Evolutionary conservation across 2,329 filamentous ascomycete species (phyloP), one percentile per base, ranked within the genome.

Genomic region (Cytospora chrysosperma): DNA sequence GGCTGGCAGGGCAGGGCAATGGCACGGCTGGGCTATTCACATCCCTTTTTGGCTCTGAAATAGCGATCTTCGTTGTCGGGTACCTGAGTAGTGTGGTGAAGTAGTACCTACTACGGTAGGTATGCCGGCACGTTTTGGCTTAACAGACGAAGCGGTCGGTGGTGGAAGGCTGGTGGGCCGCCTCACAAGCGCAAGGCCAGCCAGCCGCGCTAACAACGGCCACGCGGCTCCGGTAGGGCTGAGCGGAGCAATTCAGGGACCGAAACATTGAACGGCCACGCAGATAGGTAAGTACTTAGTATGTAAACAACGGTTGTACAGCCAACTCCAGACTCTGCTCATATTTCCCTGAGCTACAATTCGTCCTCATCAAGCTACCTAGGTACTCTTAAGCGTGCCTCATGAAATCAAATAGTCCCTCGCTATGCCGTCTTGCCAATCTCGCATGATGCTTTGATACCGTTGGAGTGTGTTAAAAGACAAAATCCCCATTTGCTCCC

Each of bases 341-440:
- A 7, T 24, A 27, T 52, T 50, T 37, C 24, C 7, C 24, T 17
- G 27, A 49, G 34, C 37, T 43, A 53, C 26, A 40, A n/a, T n/a
- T n/a, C n/a, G n/a, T n/a, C n/a, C n/a, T n/a, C n/a, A n/a, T n/a
- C n/a, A n/a, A n/a, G n/a, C n/a, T n/a, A n/a, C n/a, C n/a, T n/a
- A n/a, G n/a, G n/a, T n/a, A n/a, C n/a, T n/a, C 51, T 17, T 53
- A n/a, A 9, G 4, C 12, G 51, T 32, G 47, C 37, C 37, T 40
- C 37, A 40, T 40, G 17, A 40, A 40, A 43, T 52, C 56, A 52
- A 61, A 28, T 40, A n/a, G n/a, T 49, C 59, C 58, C 17, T 57
- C 62, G 62, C 62, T 64, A 64, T 56, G 53, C 58, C 47, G 37
- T 30, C 37, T 21, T 54, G 58, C 58, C 53, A 54, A 34, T 53